Conservation (phyloP, 2,329 filamentous ascomycete species). For the Nemania abortiva region DNA sequence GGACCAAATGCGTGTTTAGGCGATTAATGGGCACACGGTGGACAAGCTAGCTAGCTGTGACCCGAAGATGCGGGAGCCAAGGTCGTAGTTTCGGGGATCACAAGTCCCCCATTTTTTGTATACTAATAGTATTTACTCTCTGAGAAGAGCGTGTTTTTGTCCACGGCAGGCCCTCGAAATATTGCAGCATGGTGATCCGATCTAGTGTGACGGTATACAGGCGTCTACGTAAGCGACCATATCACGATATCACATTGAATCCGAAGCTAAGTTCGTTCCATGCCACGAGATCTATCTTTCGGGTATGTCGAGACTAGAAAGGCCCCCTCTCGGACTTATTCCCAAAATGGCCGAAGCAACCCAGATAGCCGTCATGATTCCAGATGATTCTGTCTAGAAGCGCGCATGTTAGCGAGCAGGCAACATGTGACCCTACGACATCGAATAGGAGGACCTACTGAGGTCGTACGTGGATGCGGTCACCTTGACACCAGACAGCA, state of each 20-base stretch:
- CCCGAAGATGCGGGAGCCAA: not conserved
- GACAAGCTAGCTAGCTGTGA: not conserved
- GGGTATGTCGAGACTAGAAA: constrained; percentile 36
- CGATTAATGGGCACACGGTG: not conserved
- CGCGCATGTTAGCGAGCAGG: constrained; percentile 18
- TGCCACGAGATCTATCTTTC: constrained; percentile 14
- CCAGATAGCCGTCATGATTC: constrained; percentile 54
- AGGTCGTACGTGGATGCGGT: constrained; percentile 45
- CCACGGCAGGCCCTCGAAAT: not conserved
- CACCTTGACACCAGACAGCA: constrained; percentile 38
- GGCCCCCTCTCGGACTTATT: constrained; percentile 52
- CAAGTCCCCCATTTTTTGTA: not conserved
- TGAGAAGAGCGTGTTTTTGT: constrained; percentile 1
- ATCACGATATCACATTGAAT: constrained; percentile 5
- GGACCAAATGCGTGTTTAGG: not conserved
- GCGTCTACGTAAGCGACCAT: constrained; percentile 29
- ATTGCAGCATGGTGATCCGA: not conserved
- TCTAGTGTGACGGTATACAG: constrained; percentile 4
- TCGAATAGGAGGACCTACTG: constrained; percentile 40
- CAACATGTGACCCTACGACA: not conserved
- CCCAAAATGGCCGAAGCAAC: constrained; percentile 55
- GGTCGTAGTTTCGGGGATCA: constrained; percentile 7
- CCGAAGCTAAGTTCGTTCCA: not conserved
- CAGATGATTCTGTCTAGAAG: constrained; percentile 53
- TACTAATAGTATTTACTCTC: not conserved